phyloP scores from a whole-genome alignment of 495 filamentous ascomycete genomes.

The Trichocladium uniseriatum region DNA sequence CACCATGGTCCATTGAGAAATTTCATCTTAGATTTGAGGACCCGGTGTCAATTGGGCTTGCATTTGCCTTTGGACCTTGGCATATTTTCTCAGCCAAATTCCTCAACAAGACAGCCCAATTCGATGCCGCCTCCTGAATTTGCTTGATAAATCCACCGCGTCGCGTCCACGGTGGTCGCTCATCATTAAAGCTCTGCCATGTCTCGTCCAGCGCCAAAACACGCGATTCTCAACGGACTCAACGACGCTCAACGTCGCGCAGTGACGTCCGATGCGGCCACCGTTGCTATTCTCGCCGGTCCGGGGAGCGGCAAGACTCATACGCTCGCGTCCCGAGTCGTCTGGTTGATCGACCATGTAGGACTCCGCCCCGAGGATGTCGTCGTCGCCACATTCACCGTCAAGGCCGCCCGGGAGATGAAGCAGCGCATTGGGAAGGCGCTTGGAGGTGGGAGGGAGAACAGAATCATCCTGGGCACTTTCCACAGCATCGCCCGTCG shows the following conservation, averaged over 20 bases:
- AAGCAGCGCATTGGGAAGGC: slow-evolving; percentile 72
- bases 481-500: slow-evolving; percentile 90
- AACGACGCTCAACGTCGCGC: slow-evolving; percentile 79
- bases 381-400: slow-evolving; percentile 94
- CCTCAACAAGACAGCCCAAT: too few species aligned
- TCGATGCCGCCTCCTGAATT: neutral
- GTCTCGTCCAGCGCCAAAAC: slow-evolving; percentile 8
- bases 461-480: slow-evolving; percentile 77
- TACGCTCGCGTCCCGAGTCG: slow-evolving; percentile 87
- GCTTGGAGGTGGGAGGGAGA: slow-evolving; percentile 68
- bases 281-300: slow-evolving; percentile 85
- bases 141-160: neutral
- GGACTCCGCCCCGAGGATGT: slow-evolving; percentile 81
- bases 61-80: too few species aligned
- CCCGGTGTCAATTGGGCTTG: too few species aligned
- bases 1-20: too few species aligned
- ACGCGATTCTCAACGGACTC: slow-evolving; percentile 52
- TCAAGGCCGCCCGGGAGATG: slow-evolving; percentile 96
- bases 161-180: neutral
- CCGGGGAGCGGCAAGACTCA: slow-evolving; percentile 87
- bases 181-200: neutral
- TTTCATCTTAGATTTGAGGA: too few species aligned
- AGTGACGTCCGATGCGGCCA: slow-evolving; percentile 66
- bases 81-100: too few species aligned
- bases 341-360: slow-evolving; percentile 78